A percentile compares a stretch with the other conserved stretches of the same genome.
Conservation (phyloP, 139 green algal genomes). For the Chlorella sp. region DNA sequence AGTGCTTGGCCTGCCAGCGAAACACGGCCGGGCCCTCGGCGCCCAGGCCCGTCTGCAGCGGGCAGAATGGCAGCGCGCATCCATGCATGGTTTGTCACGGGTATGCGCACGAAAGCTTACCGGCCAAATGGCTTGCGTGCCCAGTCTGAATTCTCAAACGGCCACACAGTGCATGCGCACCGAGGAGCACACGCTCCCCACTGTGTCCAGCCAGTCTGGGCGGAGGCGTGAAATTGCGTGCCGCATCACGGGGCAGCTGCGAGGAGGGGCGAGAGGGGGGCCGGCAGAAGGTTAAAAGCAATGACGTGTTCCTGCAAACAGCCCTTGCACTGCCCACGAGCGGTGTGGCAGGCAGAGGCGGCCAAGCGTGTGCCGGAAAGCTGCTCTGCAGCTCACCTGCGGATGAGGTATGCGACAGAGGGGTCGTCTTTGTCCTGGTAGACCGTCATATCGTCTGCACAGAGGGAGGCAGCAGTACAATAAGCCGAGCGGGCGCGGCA, state of each 20-base stretch:
- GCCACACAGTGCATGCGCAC: no score
- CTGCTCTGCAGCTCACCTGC: not conserved
- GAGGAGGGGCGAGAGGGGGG: no score
- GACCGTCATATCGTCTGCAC: constrained; percentile 22
- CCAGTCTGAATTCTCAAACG: no score
- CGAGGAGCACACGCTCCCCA: constrained; percentile 1
- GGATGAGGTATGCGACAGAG: constrained; percentile 2
- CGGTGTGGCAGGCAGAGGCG: no score
- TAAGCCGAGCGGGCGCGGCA: not conserved
- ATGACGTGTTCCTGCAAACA: no score
- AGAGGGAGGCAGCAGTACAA: not conserved
- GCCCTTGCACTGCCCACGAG: no score
- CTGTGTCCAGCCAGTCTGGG: constrained; percentile 27
- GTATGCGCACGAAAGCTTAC: no score
- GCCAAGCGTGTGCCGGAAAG: not conserved
- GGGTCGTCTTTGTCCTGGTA: not conserved
- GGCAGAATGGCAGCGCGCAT: not conserved
- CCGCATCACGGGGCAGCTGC: constrained; percentile 20
- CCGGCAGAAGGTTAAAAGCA: not conserved
- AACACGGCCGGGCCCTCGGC: constrained; percentile 25
- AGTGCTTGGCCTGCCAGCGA: not conserved
- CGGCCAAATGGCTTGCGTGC: no score
- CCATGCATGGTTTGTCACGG: no score
- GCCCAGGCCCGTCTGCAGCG: not conserved
- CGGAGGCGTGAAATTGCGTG: constrained; percentile 10